A percentile compares a stretch with the other conserved stretches of the same genome.
These are phyloP conservation scores for Westerdykella sp. DNA, from an alignment of 2,329 filamentous ascomycete species.

Conservation along the genomic window DNA sequence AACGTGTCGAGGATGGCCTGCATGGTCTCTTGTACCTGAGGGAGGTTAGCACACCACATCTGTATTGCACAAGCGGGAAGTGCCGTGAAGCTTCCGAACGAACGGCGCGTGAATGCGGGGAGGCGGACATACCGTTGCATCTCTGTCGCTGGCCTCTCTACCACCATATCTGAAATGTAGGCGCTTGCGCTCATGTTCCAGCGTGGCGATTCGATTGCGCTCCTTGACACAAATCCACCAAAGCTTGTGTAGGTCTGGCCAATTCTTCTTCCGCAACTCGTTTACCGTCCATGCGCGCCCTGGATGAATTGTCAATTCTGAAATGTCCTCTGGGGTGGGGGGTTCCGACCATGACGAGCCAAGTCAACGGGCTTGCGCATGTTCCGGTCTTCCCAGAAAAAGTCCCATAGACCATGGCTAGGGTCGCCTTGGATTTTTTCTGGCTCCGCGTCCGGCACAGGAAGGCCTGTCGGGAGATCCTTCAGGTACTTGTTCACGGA, in stretches of 20 bases:
- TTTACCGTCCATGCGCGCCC: constrained; percentile 75
- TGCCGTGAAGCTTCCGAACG: neutral
- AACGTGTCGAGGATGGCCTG: constrained; percentile 75
- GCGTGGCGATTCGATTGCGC: constrained; percentile 80
- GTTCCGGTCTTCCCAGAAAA: constrained; percentile 63
- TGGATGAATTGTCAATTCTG: constrained; percentile 19
- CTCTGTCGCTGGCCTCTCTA: constrained; percentile 57
- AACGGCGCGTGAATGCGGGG: neutral
- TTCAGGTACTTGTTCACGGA: constrained; percentile 62
- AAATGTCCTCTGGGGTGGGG: neutral
- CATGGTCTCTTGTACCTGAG: constrained; percentile 70
- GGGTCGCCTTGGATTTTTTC: constrained; percentile 58
- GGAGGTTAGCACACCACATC: neutral
- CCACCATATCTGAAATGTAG: constrained; percentile 68
- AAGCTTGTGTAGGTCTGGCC: constrained; percentile 84
- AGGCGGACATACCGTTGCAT: constrained; percentile 55
- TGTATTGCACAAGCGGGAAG: neutral
- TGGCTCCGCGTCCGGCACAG: constrained; percentile 58
- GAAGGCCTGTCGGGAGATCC: constrained; percentile 44
- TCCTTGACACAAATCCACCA: constrained; percentile 96
- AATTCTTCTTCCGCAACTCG: constrained; percentile 83
- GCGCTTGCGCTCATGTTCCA: constrained; percentile 60
- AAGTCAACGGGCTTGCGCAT: constrained; percentile 68
- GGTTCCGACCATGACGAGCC: constrained; percentile 55
- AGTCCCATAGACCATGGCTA: constrained; percentile 85